A percentile compares a stretch with the other conserved stretches of the same genome.
Evolutionary conservation across 2,329 filamentous ascomycete genomes (phyloP).

Genomic region (Aspergillus intermedius): DNA sequence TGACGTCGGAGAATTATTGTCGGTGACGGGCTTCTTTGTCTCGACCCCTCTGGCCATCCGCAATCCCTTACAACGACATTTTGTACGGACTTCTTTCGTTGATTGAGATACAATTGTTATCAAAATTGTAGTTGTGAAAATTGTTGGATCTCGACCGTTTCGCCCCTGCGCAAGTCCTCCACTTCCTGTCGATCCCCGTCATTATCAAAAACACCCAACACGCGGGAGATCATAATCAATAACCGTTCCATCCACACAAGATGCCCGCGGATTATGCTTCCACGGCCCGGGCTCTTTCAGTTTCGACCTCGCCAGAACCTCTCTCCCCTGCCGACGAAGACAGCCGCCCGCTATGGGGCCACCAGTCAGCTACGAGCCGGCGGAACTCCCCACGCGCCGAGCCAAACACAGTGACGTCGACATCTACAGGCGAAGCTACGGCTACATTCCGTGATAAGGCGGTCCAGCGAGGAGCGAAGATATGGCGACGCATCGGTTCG

Average conservation of each 20-base stretch:
- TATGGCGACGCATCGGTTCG: constrained; percentile 25
- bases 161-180: too few species aligned
- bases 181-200: too few species aligned
- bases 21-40: too few species aligned
- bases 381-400: constrained; percentile 34
- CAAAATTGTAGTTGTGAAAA: too few species aligned
- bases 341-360: constrained; percentile 48
- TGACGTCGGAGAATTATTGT: too few species aligned
- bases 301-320: constrained; percentile 41
- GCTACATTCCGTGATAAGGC: constrained; percentile 30
- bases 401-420: constrained; percentile 15
- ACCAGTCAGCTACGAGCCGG: constrained; percentile 33
- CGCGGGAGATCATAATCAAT: too few species aligned
- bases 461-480: constrained; percentile 30
- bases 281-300: constrained; percentile 48
- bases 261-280: constrained; percentile 47
- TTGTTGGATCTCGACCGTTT: too few species aligned
- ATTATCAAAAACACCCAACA: too few species aligned
- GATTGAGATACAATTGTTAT: too few species aligned
- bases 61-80: too few species aligned
- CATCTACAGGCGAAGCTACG: neutral
- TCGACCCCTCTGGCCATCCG: too few species aligned
- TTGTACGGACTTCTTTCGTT: too few species aligned
- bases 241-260: constrained; percentile 1
- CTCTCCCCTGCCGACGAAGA: constrained; percentile 41